phyloP scores from a whole-genome alignment of 352 stramenopile species.

The Phytophthora ohioensis region DNA sequence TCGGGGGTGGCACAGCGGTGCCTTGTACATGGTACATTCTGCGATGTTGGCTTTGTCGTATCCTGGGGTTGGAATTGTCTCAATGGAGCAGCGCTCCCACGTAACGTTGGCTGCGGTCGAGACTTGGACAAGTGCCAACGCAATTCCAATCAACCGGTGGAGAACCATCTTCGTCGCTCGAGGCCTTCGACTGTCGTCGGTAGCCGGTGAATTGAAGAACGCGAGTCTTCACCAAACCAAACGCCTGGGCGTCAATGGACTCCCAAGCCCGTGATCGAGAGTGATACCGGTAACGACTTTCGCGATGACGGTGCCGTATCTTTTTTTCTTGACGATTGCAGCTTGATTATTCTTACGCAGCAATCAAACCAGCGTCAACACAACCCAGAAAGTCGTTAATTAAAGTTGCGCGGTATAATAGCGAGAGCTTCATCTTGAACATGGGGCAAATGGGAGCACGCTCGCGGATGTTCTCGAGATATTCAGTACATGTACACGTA shows the following conservation, averaged over 20 bases:
- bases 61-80: not conserved
- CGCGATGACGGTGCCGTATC: not conserved
- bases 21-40: slow-evolving; percentile 36
- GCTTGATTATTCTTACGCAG: not conserved
- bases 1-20: slow-evolving; percentile 38
- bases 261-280: not conserved
- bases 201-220: not conserved
- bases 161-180: not conserved
- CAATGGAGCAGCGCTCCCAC: slow-evolving; percentile 24
- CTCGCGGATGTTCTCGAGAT: no score
- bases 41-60: not conserved
- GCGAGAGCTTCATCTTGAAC: no score
- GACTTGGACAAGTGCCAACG: not conserved
- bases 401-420: no score
- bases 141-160: not conserved
- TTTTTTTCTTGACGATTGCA: not conserved
- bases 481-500: no score
- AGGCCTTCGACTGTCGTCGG: no score
- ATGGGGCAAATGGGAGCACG: no score
- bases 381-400: no score
- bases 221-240: no score
- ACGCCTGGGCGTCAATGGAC: no score
- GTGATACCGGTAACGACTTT: not conserved
- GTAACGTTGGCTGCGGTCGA: not conserved
- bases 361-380: no score